Evolutionary conservation across 2,329 filamentous ascomycete genomes (phyloP), one percentile per base, ranked within the genome.

Genomic region (Septoria petroselini): DNA sequence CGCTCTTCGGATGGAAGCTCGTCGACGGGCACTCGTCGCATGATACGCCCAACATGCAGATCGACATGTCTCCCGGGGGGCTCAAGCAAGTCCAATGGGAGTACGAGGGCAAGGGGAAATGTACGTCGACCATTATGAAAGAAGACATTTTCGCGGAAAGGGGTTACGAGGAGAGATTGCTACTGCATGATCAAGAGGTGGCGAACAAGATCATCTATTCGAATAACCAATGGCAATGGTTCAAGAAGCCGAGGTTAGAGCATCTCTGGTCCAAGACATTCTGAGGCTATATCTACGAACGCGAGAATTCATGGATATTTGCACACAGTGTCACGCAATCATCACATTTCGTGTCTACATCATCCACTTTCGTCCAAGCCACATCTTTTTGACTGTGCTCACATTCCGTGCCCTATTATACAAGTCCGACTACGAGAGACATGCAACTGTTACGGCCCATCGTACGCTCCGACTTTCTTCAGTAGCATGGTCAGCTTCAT

Each of bases 1-100:
- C 66, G 1, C 48, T 69, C 7, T 39, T 61, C 12, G 60, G 60
- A 17, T 69, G 67, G 67, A 50, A 51, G 25, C 55, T 69, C 1
- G 50, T 59, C 1, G 67, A 68, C 41, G 64, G 61, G 1, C 62
- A 65, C 42, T 44, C 50, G 12, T 51, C 44, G 7, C 57, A 62
- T 14, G 18, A 9, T 8, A 49, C 55, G 15, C 54, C 60, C 4
- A 62, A 61, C 35, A 49, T 43, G 42, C 42, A 59, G 9, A 58
- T 61, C 33, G 55, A 59, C 34, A 60, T 59, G 54, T 54, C 39
- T 27, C 50, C 57, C 1, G 58, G 40, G 6, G 58, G 53, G 3
- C 39, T 56, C 12, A 46, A 58, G 19, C 46, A 58, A n/a, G 48
- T 62, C 14, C 52, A 57, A 8, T 65, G 63, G 63, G 48, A 62